Conservation (phyloP, 1,139 yeast genomes). For the Hemisphaericaspora subhashii region DNA sequence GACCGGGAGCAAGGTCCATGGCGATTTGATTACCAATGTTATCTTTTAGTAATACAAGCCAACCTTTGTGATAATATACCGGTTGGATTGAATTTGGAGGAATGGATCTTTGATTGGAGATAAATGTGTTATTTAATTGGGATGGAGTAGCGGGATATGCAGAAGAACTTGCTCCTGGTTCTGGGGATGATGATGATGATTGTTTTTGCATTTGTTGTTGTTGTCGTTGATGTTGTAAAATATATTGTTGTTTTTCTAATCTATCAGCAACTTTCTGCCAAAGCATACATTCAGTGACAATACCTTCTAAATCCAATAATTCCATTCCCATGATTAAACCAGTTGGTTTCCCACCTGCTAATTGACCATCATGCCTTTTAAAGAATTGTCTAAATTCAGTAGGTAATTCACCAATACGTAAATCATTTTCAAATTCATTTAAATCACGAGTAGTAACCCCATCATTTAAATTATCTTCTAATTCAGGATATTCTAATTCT, state of each 20-base stretch:
- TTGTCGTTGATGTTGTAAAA: slow-evolving; percentile 31
- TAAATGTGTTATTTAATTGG: slow-evolving; percentile 30
- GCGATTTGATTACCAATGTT: slow-evolving; percentile 63
- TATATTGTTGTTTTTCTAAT: slow-evolving; percentile 43
- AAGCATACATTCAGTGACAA: slow-evolving; percentile 66
- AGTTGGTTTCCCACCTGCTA: slow-evolving; percentile 70
- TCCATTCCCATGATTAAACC: slow-evolving; percentile 75
- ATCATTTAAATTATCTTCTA: slow-evolving; percentile 66
- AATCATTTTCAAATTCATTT: slow-evolving; percentile 73
- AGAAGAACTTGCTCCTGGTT: slow-evolving; percentile 17
- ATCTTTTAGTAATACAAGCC: slow-evolving; percentile 63
- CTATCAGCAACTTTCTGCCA: slow-evolving; percentile 71
- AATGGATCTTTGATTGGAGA: slow-evolving; percentile 53
- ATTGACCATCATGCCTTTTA: slow-evolving; percentile 80
- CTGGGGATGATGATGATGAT: slow-evolving; percentile 1
- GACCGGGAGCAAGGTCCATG: slow-evolving; percentile 62
- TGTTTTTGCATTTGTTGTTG: slow-evolving; percentile 21
- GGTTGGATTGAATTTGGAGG: slow-evolving; percentile 60
- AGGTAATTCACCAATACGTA: slow-evolving; percentile 58
- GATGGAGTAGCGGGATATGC: slow-evolving; percentile 4
- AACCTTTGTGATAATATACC: slow-evolving; percentile 54
- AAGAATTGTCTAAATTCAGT: slow-evolving; percentile 74
- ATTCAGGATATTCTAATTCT: slow-evolving; percentile 77
- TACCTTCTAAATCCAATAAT: slow-evolving; percentile 67
- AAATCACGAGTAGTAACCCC: slow-evolving; percentile 77